Conservation (phyloP, 164 flowering plant species). For the Magnolia changhungtana region DNA sequence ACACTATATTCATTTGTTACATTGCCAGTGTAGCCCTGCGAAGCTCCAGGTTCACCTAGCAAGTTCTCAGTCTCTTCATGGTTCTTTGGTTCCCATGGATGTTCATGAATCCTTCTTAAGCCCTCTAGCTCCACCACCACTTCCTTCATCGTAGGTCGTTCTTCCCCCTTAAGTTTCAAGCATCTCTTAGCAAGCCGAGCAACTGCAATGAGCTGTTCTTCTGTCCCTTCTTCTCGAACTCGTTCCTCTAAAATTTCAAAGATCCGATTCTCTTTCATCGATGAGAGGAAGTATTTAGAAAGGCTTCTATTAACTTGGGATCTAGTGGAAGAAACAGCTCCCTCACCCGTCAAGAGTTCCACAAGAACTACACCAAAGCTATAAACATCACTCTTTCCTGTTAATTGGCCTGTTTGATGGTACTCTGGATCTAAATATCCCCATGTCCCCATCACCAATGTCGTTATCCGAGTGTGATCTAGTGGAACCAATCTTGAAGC, state of each 20-base stretch:
- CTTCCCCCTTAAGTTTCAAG: constrained; percentile 6
- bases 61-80: no score
- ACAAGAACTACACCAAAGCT: constrained; percentile 19
- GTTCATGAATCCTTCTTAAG: background rate
- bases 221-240: constrained; percentile 12
- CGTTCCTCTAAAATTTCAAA: constrained; percentile 7
- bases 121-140: constrained; percentile 17
- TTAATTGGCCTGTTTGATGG: constrained; percentile 7
- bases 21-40: background rate
- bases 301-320: background rate
- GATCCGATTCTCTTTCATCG: constrained; percentile 6
- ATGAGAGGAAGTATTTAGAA: background rate
- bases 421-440: constrained; percentile 20
- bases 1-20: background rate
- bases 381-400: constrained; percentile 20
- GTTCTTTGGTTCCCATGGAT: no score
- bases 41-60: background rate
- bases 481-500: constrained; percentile 2
- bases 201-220: constrained; percentile 17
- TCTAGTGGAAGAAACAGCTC: background rate
- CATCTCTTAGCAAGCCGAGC: constrained; percentile 12
- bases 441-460: constrained; percentile 13
- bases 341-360: constrained; percentile 13
- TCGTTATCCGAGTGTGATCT: constrained; percentile 11
- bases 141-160: constrained; percentile 13